Evolutionary conservation across 257 asterid species (phyloP).

Genomic region (Primulina eburnea): DNA sequence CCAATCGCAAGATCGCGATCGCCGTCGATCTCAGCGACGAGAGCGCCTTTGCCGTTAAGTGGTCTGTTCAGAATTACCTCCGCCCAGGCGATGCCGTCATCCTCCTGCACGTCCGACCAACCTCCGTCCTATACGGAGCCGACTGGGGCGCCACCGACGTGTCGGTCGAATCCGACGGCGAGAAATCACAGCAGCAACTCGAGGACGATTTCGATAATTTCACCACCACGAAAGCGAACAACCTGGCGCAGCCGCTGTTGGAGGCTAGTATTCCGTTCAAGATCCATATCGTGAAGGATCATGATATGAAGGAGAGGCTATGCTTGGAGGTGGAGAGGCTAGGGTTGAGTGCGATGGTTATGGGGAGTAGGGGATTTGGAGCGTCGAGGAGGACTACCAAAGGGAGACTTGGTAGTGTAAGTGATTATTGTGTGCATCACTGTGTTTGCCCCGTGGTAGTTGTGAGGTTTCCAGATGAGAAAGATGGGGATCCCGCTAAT

Average conservation of each 20-base stretch:
- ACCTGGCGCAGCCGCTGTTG: constrained; percentile 63
- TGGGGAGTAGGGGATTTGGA: constrained; percentile 85
- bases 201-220: constrained; percentile 68
- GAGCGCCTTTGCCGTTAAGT: constrained; percentile 66
- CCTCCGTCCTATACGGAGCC: constrained; percentile 59
- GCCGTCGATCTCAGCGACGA: constrained; percentile 81
- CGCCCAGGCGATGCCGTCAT: constrained; percentile 77
- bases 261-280: constrained; percentile 61
- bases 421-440: constrained; percentile 77
- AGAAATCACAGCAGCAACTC: constrained; percentile 57
- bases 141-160: constrained; percentile 66
- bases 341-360: constrained; percentile 67
- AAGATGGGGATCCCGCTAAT: constrained; percentile 34
- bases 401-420: constrained; percentile 79
- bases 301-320: constrained; percentile 81
- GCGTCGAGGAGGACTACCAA: constrained; percentile 53
- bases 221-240: constrained; percentile 57
- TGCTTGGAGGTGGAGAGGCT: constrained; percentile 88
- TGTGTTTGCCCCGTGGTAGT: constrained; percentile 80
- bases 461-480: constrained; percentile 64
- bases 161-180: constrained; percentile 41
- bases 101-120: constrained; percentile 67
- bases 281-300: constrained; percentile 80
- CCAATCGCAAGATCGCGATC: constrained; percentile 60
- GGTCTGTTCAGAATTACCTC: constrained; percentile 75